Percentiles rank a stretch among this genome's conserved stretches.
Evolutionary conservation across 441 rosid species (phyloP).

Genomic region (Mallotus japonicus): DNA sequence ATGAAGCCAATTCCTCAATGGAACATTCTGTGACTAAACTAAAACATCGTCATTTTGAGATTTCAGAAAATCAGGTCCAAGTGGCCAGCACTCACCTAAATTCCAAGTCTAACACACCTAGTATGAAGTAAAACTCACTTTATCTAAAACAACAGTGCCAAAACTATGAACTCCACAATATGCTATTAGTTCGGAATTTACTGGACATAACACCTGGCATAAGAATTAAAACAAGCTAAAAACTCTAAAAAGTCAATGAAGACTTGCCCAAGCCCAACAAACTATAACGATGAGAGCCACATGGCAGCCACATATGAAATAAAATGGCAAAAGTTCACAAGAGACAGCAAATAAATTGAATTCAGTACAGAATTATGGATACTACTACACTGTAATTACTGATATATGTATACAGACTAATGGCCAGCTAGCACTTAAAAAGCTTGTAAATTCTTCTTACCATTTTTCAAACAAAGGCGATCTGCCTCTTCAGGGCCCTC

Average conservation of each 20-base stretch:
- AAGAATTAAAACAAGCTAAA: not conserved
- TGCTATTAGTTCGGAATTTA: not conserved
- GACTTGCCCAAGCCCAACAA: not conserved
- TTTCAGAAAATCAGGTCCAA: not conserved
- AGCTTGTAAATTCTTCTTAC: conserved; percentile 44
- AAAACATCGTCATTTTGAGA: not conserved
- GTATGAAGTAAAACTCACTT: not conserved
- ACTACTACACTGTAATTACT: conserved; percentile 13
- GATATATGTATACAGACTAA: conserved; percentile 18
- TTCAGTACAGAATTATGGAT: conserved; percentile 9
- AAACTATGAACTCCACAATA: not conserved
- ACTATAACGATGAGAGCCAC: not conserved
- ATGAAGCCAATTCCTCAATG: not conserved
- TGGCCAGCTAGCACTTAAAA: conserved; percentile 8
- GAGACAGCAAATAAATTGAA: conserved; percentile 8
- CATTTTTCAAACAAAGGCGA: conserved; percentile 73
- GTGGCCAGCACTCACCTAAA: not conserved
- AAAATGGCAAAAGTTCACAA: conserved; percentile 2
- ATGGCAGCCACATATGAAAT: not conserved
- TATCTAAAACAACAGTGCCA: not conserved
- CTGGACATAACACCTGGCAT: too few relatives aligned
- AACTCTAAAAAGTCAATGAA: not conserved
- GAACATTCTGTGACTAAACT: not conserved
- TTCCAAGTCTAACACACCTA: not conserved
- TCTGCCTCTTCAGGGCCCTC: conserved; percentile 95